Base-by-base conservation (phyloP, 1,284 basidiomycete genomes). In the Ganoderma resinaceum region DNA sequence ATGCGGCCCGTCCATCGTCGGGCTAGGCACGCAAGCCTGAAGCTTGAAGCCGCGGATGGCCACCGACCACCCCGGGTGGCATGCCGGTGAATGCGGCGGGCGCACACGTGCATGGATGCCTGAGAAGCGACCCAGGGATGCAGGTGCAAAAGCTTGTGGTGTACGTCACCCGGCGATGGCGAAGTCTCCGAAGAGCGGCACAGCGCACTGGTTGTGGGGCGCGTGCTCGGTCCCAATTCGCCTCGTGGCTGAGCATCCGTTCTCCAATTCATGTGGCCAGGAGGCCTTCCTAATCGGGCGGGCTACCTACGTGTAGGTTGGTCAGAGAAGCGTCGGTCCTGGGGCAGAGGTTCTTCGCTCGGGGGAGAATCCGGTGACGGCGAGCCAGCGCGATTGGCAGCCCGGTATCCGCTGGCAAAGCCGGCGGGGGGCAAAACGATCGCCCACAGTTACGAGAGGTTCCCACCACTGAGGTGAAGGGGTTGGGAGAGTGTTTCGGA, bases 381-480 rank as follows among this genome's bases (percentile, higher is more conserved):
- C 20, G 33, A 46, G 57, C 64, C 43, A 43, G 23, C 43, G 18
- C 60, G 53, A 31, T 60, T n/a, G 31, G n/a, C n/a, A n/a, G n/a
- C n/a, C 38, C 20, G 55, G 31, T 9, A 37, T 5, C 49, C 52
- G 61, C 38, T 40, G 38, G 26, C 61, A 53, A 58, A 62, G 37
- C 5, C 33, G 59, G 33, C 49, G 63, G 38, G 49, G 63, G 60
- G 62, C 46, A 46, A 55, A 63, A 55, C 63, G 67, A 67, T 66
- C 57, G 61, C 35, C 66, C 64, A 46, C 29, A 16, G 31, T 72
- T 64, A 70, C 70, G 70, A 66, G 33, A 72, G 66, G 31, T 38
- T 66, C 68, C 62, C 66, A 69, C 49, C 42, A 46, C 26, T 20
- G 38, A 18, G 38, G 37, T 9, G 9, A 57, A 38, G 38, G 26